phyloP scores from a whole-genome alignment of 805 yeast species.

The Candida maesae region DNA sequence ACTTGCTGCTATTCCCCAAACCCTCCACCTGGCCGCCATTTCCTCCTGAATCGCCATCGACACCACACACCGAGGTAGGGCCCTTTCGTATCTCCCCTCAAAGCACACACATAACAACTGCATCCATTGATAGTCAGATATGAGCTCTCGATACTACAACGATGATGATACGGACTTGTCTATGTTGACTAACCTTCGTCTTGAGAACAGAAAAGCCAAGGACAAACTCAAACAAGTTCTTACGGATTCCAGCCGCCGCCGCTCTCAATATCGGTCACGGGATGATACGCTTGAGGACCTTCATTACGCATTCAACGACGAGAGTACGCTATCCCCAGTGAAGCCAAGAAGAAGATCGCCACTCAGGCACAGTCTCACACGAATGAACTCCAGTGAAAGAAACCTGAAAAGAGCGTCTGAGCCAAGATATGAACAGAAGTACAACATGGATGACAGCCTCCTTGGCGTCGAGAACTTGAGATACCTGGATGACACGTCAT shows the following conservation, averaged over 20 bases:
- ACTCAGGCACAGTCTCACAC: slow-evolving; percentile 1
- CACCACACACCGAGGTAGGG: too few relatives aligned
- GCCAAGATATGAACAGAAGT: background rate
- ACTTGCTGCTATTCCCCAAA: too few relatives aligned
- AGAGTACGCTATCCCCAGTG: slow-evolving; percentile 12
- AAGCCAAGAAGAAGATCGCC: slow-evolving; percentile 4
- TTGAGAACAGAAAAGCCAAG: slow-evolving; percentile 18
- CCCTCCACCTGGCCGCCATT: too few relatives aligned
- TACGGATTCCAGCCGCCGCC: background rate
- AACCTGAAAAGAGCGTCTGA: background rate
- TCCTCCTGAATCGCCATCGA: too few relatives aligned
- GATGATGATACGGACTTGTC: slow-evolving; percentile 22
- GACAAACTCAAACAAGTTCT: slow-evolving; percentile 11
- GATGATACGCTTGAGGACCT: background rate
- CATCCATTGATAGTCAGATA: too few relatives aligned
- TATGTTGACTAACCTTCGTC: slow-evolving; percentile 19
- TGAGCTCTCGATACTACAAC: background rate
- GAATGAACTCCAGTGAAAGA: background rate
- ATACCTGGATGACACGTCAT: slow-evolving; percentile 17
- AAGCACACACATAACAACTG: too few relatives aligned
- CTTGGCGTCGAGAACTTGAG: slow-evolving; percentile 15
- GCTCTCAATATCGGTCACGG: background rate
- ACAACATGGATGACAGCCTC: slow-evolving; percentile 13
- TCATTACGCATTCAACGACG: slow-evolving; percentile 6
- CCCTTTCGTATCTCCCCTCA: too few relatives aligned